These are phyloP conservation scores for Globisporangium heterothallicum DNA, from an alignment of 352 stramenopile genomes.

Conservation along the genomic window DNA sequence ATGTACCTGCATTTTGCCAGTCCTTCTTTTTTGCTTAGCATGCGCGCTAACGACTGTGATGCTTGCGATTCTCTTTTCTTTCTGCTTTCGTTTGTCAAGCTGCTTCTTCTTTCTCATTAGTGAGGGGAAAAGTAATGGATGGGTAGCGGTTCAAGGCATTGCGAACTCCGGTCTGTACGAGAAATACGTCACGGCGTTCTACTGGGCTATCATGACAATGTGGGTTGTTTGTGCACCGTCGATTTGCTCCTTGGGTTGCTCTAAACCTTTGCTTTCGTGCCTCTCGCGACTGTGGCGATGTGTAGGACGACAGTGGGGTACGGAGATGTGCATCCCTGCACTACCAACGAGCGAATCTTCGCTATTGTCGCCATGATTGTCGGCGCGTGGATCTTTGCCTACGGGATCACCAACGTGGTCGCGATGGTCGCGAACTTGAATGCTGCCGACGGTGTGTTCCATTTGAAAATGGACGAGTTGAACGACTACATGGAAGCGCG, in stretches of 20 bases:
- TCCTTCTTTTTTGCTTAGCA: neutral
- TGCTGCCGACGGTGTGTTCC: slow-evolving; percentile 54
- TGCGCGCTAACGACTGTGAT: neutral
- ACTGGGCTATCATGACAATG: slow-evolving; percentile 71
- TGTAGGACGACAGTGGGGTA: slow-evolving; percentile 52
- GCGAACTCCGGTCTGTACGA: slow-evolving; percentile 18
- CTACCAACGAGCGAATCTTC: slow-evolving; percentile 55
- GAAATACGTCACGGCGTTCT: slow-evolving; percentile 57
- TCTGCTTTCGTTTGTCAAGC: too few species aligned
- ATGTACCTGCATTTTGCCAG: neutral
- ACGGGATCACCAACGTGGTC: slow-evolving; percentile 77
- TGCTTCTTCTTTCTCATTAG: slow-evolving; percentile 59
- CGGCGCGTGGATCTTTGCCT: slow-evolving; percentile 67
- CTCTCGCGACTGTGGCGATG: neutral
- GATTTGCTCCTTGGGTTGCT: neutral
- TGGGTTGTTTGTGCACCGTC: slow-evolving; percentile 17
- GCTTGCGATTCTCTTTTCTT: too few species aligned
- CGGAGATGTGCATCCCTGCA: slow-evolving; percentile 42
- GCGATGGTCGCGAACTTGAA: slow-evolving; percentile 69
- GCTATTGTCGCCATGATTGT: slow-evolving; percentile 70
- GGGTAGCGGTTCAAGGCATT: slow-evolving; percentile 38
- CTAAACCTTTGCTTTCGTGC: neutral
- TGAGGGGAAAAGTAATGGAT: slow-evolving; percentile 21
- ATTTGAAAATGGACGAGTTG: slow-evolving; percentile 68
- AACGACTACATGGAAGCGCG: slow-evolving; percentile 80